Base-by-base conservation (phyloP, 2,329 filamentous ascomycete genomes). In the Rhexocercosporidium sp. region DNA sequence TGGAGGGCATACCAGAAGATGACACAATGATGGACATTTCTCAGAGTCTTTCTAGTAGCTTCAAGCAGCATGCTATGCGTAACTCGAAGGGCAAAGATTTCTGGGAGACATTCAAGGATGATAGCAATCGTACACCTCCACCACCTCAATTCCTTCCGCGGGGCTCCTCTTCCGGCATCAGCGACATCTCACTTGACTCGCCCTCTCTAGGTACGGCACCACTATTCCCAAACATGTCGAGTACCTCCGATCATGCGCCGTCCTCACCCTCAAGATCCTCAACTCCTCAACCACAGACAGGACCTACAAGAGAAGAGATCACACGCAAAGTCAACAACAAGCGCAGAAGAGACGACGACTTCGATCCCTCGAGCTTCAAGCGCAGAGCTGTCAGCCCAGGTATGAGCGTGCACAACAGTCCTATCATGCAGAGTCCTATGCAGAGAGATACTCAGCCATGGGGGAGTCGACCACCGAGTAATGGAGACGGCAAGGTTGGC, bases 341-440 rank as follows among this genome's bases (percentile, higher is more conserved):
- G 78, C 89, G 95, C n/a, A 88, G 93, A 25, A 86, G 94, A 65
- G 95, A 97, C 69, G 94, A 97, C 75, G 94, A 97, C 75, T 91
- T 97, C 66, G 94, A 98, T 77, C 90, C 92, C 1, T 86, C 90
- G 46, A 92, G 90, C 69, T 94, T 97, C 82, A 98, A 98, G 80
- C 88, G 95, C 18, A 88, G 95, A 51, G 95, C 95, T 27, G 95
- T 98, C 2, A 96, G 92, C 67, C 95, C 95, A 0, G 93, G 94
- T 18, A 90, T 97, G 84, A 97, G 93, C 77, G 90, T 91, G 1
- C 93, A 97, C 75, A 96, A 95, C 79, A 96, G 92, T 69, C 95
- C 95, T 1, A 85, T 97, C 41, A 87, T 95, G 73, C 93, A 97
- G 77, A 95, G 92, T 64, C 93, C 94, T 0, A 86, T 92, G 71